Base-by-base conservation (phyloP, 2,329 filamentous ascomycete genomes). In the Claviceps fusiformis region DNA sequence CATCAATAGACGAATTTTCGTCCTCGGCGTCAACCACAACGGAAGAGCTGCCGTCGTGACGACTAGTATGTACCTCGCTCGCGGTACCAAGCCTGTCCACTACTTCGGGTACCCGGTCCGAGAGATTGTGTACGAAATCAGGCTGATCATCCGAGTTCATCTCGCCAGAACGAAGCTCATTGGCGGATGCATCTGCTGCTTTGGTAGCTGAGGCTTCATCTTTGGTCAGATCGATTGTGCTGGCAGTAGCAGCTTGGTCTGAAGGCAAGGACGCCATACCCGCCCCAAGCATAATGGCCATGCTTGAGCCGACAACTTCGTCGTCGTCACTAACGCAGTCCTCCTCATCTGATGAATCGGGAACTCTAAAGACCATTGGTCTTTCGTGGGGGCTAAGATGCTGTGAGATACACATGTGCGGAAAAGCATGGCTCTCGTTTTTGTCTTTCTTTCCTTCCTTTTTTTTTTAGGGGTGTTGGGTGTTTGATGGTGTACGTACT, bases 341-440 rank as follows among this genome's bases (percentile, higher is more conserved):
- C 39, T 69, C 66, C 2, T 62, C 56, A 19, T 73, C 71, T 8
- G 62, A 65, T 9, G 73, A 73, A 53, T 76, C 73, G 0, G 74
- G 73, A 2, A 76, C 72, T 39, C 64, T 63, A 52, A 75, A 76
- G 27, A 67, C 65, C 45, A 62, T 63, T 41, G 64, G 64, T 33
- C 58, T 62, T 41, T 63, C 60, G 15, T 58, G 54, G 3, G 61
- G 63, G 37, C 67, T 68, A 33, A n/a, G 15, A n/a, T 24, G 10
- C 10, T 13, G 54, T 57, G 27, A 57, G 31, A 10, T 19, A 37
- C 33, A 35, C 33, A 27, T 41, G 24, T 13, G 24, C 27, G 24
- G 24, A 24, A 24, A 24, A 24, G 1, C 24, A 24, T 24, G 24
- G 24, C 24, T 24, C 3, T 24, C 0, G 2, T 24, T 24, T 24